A percentile compares a stretch with the other conserved stretches of the same genome.
Evolutionary conservation across 2,329 filamentous ascomycete genomes (phyloP).

Genomic region (Apiospora aurea): DNA sequence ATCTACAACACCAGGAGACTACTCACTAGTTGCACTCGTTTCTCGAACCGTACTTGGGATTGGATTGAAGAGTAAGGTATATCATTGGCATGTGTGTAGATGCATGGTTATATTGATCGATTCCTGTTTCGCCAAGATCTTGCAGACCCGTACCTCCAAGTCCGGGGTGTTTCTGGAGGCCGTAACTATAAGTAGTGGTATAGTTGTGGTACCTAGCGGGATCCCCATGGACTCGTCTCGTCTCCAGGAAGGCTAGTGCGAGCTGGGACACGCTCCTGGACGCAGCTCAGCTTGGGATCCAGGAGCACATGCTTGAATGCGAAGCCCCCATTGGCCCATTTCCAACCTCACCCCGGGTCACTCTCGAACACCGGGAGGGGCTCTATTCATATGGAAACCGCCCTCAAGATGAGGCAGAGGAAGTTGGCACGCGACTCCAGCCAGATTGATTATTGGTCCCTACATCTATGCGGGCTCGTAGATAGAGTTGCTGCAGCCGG

Average conservation of each 20-base stretch:
- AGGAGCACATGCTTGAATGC: slow-evolving; percentile 13
- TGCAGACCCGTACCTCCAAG: neutral
- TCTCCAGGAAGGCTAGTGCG: slow-evolving; percentile 8
- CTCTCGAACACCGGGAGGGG: slow-evolving; percentile 10
- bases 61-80: too few relatives aligned
- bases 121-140: neutral
- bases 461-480: slow-evolving; percentile 7
- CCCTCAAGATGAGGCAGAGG: slow-evolving; percentile 13
- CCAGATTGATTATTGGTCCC: slow-evolving; percentile 17
- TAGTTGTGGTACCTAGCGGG: neutral
- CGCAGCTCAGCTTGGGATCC: neutral
- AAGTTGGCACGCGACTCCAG: slow-evolving; percentile 21
- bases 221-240: slow-evolving; percentile 11
- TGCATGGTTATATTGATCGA: neutral
- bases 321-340: neutral
- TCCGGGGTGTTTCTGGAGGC: slow-evolving; percentile 16
- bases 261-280: neutral
- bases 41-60: too few relatives aligned
- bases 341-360: neutral
- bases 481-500: slow-evolving; percentile 14
- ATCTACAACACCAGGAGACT: neutral
- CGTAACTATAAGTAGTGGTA: neutral
- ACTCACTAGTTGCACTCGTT: neutral
- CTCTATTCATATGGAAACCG: slow-evolving; percentile 9
- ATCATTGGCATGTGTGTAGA: too few relatives aligned